Base-by-base conservation (phyloP, 1,284 basidiomycete genomes). In the Ganoderma boninense region DNA sequence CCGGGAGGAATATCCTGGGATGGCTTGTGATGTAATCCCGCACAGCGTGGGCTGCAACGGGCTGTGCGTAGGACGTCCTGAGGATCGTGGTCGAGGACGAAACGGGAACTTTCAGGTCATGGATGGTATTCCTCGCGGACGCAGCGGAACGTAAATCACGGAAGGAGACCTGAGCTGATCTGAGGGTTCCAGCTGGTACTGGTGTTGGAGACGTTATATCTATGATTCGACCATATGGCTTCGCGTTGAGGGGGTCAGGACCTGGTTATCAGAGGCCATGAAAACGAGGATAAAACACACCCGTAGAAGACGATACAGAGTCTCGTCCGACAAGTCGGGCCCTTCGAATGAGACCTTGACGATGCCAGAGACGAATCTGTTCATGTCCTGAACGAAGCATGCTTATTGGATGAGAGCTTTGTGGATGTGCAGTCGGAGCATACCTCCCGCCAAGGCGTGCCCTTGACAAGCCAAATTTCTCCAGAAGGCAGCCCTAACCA, bases 341-440 rank as follows among this genome's bases (percentile, higher is more conserved):
- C 97, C 96, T 42, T 97, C 93, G 76, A 97, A 97, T 10, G 89
- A 84, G n/a, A 97, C 87, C 70, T 89, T 90, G 57, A 98, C 77
- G 18, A 92, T 85, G 1, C 85, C 82, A 7, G 94, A 93, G 0
- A 95, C 91, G 79, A 91, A 97, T 62, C 94, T 87, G 74, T 91
- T 86, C 89, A 97, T 90, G 76, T 98, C 97, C 93, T 97, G 72
- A 43, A 32, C 40, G n/a, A 35, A 13, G 23, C 2, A 14, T 61
- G 11, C 26, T 52, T 0, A 23, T 11, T 49, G 46, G 26, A 42
- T 4, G 32, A 20, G 14, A 2, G 16, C 60, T 26, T n/a, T 6
- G 29, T 23, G 46, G 14, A 20, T 32, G 16, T 16, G 13, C 6
- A 23, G 20, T 60, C 16, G n/a, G 18, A 43, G 79, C 86, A 44